Conservation (phyloP, 1,139 yeast species). For the Pneumocystis sp. region DNA sequence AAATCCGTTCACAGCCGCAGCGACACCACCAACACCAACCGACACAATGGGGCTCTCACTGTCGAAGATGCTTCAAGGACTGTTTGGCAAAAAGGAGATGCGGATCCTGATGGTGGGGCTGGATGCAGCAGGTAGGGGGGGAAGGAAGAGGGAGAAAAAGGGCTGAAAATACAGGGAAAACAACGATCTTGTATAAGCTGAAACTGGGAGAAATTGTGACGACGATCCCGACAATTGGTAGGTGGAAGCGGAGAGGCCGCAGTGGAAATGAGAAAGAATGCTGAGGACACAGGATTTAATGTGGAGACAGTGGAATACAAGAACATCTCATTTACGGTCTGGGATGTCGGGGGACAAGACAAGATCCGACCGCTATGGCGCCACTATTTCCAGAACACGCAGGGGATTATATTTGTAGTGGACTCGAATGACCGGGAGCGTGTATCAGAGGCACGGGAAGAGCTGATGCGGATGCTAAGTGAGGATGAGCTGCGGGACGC, state of each 20-base stretch:
- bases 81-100: constrained; percentile 46
- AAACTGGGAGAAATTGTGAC: constrained; percentile 87
- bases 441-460: constrained; percentile 64
- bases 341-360: constrained; percentile 98
- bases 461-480: constrained; percentile 57
- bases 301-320: constrained; percentile 85
- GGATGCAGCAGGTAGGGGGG: constrained; percentile 20
- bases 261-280: too few species aligned
- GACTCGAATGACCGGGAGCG: constrained; percentile 65
- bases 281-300: constrained; percentile 35
- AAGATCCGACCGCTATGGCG: constrained; percentile 92
- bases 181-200: constrained; percentile 70
- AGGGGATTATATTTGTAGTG: constrained; percentile 65
- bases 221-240: constrained; percentile 74
- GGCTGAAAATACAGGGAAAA: constrained; percentile 18
- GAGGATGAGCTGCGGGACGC: constrained; percentile 74
- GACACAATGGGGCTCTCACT: constrained; percentile 65
- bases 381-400: constrained; percentile 32
- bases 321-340: constrained; percentile 84
- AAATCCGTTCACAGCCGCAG: too few species aligned
- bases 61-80: constrained; percentile 78
- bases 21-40: background rate
- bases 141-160: too few species aligned
- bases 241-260: background rate
- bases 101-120: constrained; percentile 90